These are phyloP conservation scores for Knufia fluminis DNA, from an alignment of 2,329 filamentous ascomycete species.

Conservation along the genomic window DNA sequence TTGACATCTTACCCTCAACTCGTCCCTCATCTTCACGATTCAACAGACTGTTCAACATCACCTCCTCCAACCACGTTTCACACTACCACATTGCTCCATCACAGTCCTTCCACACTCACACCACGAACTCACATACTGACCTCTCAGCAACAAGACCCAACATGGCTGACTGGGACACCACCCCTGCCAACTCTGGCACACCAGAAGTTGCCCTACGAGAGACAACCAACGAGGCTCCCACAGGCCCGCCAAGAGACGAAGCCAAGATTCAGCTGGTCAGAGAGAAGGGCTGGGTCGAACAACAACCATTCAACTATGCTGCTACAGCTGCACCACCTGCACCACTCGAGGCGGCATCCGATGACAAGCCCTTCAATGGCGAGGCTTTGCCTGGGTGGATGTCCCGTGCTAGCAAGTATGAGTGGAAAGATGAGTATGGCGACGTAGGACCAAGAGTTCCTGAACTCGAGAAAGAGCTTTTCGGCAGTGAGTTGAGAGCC, in stretches of 20 bases:
- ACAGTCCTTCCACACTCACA: not conserved
- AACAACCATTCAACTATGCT: slow-evolving; percentile 14
- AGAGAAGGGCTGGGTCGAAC: slow-evolving; percentile 16
- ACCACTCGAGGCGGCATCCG: not conserved
- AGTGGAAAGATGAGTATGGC: slow-evolving; percentile 77
- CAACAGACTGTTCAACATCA: no score
- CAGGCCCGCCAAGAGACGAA: slow-evolving; percentile 9
- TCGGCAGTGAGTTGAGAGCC: slow-evolving; percentile 46
- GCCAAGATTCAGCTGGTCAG: slow-evolving; percentile 10
- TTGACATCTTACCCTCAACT: no score
- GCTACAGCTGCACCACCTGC: not conserved
- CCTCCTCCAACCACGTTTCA: no score
- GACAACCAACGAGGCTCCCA: slow-evolving; percentile 4
- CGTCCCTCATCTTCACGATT: no score
- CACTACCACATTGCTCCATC: not conserved
- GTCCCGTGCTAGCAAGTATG: slow-evolving; percentile 58
- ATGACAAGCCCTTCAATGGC: not conserved
- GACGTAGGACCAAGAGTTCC: slow-evolving; percentile 67
- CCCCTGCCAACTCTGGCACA: not conserved
- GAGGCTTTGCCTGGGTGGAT: slow-evolving; percentile 34
- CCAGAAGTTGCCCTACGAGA: not conserved
- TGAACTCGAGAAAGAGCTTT: slow-evolving; percentile 67
- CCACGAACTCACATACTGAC: not conserved
- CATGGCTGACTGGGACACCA: slow-evolving; percentile 4
- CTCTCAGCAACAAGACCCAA: not conserved